Evolutionary conservation across 495 filamentous ascomycete species (phyloP).

Genomic region (Clohesyomyces aquaticus): DNA sequence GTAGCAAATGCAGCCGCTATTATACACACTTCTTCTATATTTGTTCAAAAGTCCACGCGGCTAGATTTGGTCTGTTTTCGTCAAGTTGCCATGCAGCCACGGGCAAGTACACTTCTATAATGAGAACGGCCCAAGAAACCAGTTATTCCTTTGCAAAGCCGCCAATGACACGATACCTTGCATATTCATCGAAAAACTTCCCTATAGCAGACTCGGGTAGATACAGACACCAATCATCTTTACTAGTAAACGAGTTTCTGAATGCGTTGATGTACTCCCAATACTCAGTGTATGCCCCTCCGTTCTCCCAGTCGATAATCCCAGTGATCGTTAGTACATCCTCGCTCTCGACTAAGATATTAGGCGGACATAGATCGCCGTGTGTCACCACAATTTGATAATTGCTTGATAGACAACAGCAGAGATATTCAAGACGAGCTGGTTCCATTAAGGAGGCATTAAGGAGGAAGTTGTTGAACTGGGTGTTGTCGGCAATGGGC

Average conservation of each 20-base stretch:
- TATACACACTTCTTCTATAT: no score
- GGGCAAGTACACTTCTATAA: conserved; percentile 7
- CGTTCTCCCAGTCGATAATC: conserved; percentile 3
- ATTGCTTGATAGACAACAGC: conserved; percentile 6
- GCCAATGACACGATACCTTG: conserved; percentile 11
- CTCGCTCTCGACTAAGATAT: conserved; percentile 6
- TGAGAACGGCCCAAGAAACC: not conserved
- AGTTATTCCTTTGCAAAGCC: conserved; percentile 7
- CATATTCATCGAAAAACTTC: conserved; percentile 16
- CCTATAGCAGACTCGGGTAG: conserved; percentile 7
- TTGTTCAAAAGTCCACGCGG: no score
- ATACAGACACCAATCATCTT: conserved; percentile 13
- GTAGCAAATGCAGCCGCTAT: no score
- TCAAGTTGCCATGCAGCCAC: conserved; percentile 5
- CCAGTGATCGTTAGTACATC: conserved; percentile 3
- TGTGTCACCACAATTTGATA: conserved; percentile 5
- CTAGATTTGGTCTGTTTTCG: not conserved
- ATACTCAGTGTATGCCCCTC: conserved; percentile 8
- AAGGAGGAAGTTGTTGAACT: conserved; percentile 17
- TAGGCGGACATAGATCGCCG: not conserved
- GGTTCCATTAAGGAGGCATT: conserved; percentile 9
- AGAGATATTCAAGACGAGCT: conserved; percentile 11
- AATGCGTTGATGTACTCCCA: conserved; percentile 7
- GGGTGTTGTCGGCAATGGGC: conserved; percentile 9
- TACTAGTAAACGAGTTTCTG: conserved; percentile 3